A percentile compares a stretch with the other conserved stretches of the same genome.
Evolutionary conservation across 169 alveolate genomes (phyloP).

Genomic region (Plasmodium relictum): DNA sequence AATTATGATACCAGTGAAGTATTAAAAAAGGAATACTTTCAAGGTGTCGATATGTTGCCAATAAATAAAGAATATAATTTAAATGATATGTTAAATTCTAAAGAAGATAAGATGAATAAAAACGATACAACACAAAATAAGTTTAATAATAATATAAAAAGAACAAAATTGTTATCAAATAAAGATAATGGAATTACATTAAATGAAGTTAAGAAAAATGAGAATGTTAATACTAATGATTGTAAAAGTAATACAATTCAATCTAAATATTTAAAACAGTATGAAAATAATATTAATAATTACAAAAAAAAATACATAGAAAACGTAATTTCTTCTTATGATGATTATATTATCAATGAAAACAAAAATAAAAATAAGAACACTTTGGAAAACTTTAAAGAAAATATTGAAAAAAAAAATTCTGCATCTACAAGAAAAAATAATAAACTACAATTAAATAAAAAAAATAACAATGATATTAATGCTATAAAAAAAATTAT

Average conservation of each 20-base stretch:
- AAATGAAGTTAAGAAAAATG: background rate
- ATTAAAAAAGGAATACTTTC: constrained; percentile 50
- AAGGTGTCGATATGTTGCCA: background rate
- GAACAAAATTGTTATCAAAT: background rate
- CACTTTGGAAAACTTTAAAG: background rate
- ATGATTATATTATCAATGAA: background rate
- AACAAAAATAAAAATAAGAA: background rate
- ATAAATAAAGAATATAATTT: background rate
- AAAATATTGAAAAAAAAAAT: background rate
- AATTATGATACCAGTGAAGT: constrained; percentile 71
- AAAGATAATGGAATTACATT: background rate
- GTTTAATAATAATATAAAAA: background rate
- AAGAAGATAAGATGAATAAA: background rate
- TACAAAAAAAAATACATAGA: constrained; percentile 49
- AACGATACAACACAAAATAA: background rate
- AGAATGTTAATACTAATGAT: background rate
- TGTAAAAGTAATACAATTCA: background rate
- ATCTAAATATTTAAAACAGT: background rate
- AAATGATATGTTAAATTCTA: background rate
- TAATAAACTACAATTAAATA: background rate
- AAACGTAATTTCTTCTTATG: constrained; percentile 26
- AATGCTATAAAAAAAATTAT: constrained; percentile 50
- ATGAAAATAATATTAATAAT: constrained; percentile 3
- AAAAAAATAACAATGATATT: background rate
- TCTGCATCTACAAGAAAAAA: background rate